Base-by-base conservation (phyloP, 192 early-diverging fungal genomes). In the Coemansia sp. region DNA sequence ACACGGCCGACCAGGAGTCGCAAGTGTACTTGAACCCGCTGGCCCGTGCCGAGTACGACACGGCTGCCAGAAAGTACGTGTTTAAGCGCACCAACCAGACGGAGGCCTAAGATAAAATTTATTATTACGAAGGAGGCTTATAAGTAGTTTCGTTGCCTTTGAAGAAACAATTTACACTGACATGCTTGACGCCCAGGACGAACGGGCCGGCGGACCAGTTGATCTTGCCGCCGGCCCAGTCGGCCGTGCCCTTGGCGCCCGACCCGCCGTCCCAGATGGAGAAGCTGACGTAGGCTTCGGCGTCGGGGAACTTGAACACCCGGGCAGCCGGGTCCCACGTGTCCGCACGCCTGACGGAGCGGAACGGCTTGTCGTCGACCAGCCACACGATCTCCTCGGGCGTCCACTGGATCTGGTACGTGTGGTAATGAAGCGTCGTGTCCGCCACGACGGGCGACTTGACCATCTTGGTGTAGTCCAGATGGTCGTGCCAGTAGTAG, bases 21-120 rank as follows among this genome's bases (percentile, higher is more conserved):
- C 57, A 56, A 20, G 87, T 93, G 30, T 93, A 93, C 81, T 80
- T 97, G 46, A 85, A 94, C 82, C 93, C 94, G 42, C 76, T 86
- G 2, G 7, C n/a, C 3, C 87, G 94, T 64, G 90, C 93, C 21
- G 65, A 83, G 36, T 90, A 87, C 63, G 89, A 93, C 92, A 82
- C 86, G 83, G 83, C 73, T 11, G 51, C 71, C 42, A 64, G 64
- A 17, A 63, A 60, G 55, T 75, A 75, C 40, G 8, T 66, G 40
- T 73, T 62, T 39, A 73, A 66, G 70, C 70, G 63, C 12, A 57
- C 64, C 0, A 53, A 73, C 59, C 70, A 73, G 63, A 58, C 59
- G 28, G 37, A 17, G 45, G 45, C 31, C 55, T 56, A 44, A 9
- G 15, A n/a, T n/a, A n/a, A n/a, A n/a, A n/a, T n/a, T 44, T 14